Evolutionary conservation across 805 yeast genomes (phyloP), one percentile per base, ranked within the genome.

Genomic region (Debaryomyces prosopidis): DNA sequence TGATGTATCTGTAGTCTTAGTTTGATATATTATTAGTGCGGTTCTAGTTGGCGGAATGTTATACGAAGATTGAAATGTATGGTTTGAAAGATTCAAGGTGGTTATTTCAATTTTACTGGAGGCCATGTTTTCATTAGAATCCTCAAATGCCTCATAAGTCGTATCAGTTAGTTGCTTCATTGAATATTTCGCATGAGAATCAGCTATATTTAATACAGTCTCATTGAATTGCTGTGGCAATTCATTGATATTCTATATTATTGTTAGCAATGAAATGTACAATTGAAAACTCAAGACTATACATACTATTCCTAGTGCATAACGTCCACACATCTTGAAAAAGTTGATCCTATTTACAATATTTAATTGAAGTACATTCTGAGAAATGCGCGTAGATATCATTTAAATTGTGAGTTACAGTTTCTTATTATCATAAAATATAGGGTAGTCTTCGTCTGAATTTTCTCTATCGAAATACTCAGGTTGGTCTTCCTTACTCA

Each of bases 21-120:
- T 39, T 53, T 55, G 47, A 44, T 57, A 68, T 14, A 58, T 49
- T 49, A 76, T 43, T 62, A 82, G 34, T 73, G 86, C 80, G 11
- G 50, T 52, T 32, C 69, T 66, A 3, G 87, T 82, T 1, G 92
- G 94, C 0, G 82, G 80, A 1, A 86, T 71, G 51, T 86, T 85
- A 58, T 75, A 84, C 6, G 82, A 66, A 3, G 73, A 68, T 0
- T 47, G 38, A 27, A 66, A 66, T 1, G 28, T 17, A 3, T 20
- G 33, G 33, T 30, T 30, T 30, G 33, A 17, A 14, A 26, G 15
- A 30, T 47, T 38, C 3, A 35, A 14, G 11, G 41, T 36, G 9
- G 16, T 14, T 10, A 45, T 31, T 17, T 45, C 45, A 20, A 33
- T 2, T 37, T 46, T 2, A 54, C 6, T 9, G 20, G 35, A 9